Conservation (phyloP, 371 early-diverging fungal genomes). For the Lichtheimia corymbifera region DNA sequence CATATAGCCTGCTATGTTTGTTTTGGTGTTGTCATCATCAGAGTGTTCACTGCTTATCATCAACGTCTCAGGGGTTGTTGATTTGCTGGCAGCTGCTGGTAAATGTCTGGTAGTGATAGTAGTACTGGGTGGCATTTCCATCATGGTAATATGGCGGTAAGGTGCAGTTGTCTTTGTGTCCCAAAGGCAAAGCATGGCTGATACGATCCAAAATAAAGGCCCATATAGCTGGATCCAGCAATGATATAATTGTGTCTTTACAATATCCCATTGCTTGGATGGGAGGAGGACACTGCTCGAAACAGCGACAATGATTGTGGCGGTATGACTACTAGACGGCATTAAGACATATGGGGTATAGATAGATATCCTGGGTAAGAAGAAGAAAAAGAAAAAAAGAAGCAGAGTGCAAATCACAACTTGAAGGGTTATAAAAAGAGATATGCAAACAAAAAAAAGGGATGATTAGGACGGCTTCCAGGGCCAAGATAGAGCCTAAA, state of each 20-base stretch:
- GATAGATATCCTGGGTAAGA: neutral
- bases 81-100: neutral
- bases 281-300: neutral
- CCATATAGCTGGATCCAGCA: slow-evolving; percentile 32
- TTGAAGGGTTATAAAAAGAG: neutral
- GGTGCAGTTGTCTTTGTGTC: neutral
- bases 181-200: slow-evolving; percentile 11
- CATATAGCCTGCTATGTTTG: neutral
- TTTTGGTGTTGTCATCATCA: neutral
- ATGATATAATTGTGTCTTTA: slow-evolving; percentile 19
- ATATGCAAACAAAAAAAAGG: neutral
- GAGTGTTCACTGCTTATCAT: neutral
- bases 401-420: neutral
- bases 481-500: too few species aligned
- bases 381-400: neutral
- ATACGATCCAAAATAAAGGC: slow-evolving; percentile 32
- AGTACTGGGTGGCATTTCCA: neutral
- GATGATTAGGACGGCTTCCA: too few species aligned
- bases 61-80: neutral
- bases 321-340: neutral
- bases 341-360: neutral
- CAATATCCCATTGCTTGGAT: neutral
- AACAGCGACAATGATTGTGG: neutral
- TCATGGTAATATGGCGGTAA: neutral
- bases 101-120: neutral